Evolutionary conservation across 495 filamentous ascomycete genomes (phyloP).

Genomic region (Aspergillus nidulans): DNA sequence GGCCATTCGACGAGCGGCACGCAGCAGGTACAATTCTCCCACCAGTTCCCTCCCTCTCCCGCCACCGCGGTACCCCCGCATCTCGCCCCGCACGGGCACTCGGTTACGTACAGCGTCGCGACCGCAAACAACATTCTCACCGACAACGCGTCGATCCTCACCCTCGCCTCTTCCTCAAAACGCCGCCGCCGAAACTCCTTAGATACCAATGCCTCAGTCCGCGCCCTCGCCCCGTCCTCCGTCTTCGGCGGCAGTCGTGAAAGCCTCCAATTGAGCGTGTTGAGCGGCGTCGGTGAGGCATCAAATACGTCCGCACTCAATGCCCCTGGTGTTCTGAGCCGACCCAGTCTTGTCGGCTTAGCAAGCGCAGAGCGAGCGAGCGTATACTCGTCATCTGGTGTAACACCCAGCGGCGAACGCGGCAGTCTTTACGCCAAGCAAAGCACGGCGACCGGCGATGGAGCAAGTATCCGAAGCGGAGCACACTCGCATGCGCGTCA

Average conservation of each 20-base stretch:
- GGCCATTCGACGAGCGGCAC: slow-evolving; percentile 44
- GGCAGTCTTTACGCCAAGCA: slow-evolving; percentile 80
- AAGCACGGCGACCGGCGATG: slow-evolving; percentile 55
- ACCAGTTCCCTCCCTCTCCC: slow-evolving; percentile 79
- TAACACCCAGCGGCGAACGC: slow-evolving; percentile 65
- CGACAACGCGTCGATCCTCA: slow-evolving; percentile 93
- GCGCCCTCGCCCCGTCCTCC: slow-evolving; percentile 86
- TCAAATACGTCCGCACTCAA: slow-evolving; percentile 50
- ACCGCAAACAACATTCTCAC: slow-evolving; percentile 90
- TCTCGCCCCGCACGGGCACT: slow-evolving; percentile 63
- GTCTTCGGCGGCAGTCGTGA: slow-evolving; percentile 88
- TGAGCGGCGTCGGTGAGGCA: slow-evolving; percentile 66
- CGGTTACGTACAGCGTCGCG: slow-evolving; percentile 78
- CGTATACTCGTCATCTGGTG: slow-evolving; percentile 77
- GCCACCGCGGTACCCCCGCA: slow-evolving; percentile 79
- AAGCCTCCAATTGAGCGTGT: slow-evolving; percentile 79
- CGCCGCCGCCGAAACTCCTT: slow-evolving; percentile 80
- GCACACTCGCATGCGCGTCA: slow-evolving; percentile 70
- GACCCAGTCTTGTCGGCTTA: slow-evolving; percentile 56
- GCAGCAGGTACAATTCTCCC: slow-evolving; percentile 68
- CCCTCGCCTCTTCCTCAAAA: slow-evolving; percentile 93
- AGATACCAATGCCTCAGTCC: slow-evolving; percentile 93
- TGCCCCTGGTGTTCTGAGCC: slow-evolving; percentile 38
- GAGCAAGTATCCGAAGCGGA: slow-evolving; percentile 73
- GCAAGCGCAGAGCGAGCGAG: slow-evolving; percentile 74